Base-by-base conservation (phyloP, 2,329 filamentous ascomycete species). In the Sporothrix luriei region DNA sequence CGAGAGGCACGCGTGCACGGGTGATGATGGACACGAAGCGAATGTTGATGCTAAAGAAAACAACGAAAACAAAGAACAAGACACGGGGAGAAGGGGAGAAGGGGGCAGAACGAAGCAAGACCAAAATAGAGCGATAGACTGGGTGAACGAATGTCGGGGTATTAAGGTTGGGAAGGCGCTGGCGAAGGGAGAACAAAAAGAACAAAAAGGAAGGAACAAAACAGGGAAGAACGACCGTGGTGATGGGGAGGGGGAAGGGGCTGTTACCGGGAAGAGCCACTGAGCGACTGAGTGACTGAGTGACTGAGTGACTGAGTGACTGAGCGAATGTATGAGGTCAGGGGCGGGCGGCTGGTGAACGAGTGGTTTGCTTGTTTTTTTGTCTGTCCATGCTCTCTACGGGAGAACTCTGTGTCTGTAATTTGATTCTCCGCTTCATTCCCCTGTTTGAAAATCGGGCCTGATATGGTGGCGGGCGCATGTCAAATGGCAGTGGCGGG, bases 211-310 rank as follows among this genome's bases (percentile, higher is more conserved):
- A n/a, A 61, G n/a, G 43, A 61, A 68, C 55, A 64, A 59, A 51
- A 55, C 59, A 69, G 49, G 59, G 40, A 69, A 69, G 19, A 57
- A 46, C 49, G 40, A 67, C 49, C 43, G 64, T 66, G 64, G n/a
- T 43, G 65, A 55, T 48, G 65, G 21, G 26, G 26, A 40, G 38
- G 11, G 21, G 40, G 21, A 33, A 57, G 21, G 51, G 51, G 52
- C 26, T 40, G 49, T 21, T 51, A 48, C 29, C 38, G 40, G 52
- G 49, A 68, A 61, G 52, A 59, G n/a, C n/a, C n/a, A n/a, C n/a
- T n/a, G n/a, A n/a, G n/a, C n/a, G n/a, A n/a, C n/a, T n/a, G n/a
- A n/a, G n/a, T n/a, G n/a, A n/a, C n/a, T n/a, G n/a, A n/a, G n/a
- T n/a, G n/a, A n/a, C n/a, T n/a, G n/a, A n/a, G n/a, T n/a, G n/a